Percentiles rank a stretch among this genome's conserved stretches.
Evolutionary conservation across 768 basidiomycete genomes (phyloP).

Genomic region (Mycena haematopus): DNA sequence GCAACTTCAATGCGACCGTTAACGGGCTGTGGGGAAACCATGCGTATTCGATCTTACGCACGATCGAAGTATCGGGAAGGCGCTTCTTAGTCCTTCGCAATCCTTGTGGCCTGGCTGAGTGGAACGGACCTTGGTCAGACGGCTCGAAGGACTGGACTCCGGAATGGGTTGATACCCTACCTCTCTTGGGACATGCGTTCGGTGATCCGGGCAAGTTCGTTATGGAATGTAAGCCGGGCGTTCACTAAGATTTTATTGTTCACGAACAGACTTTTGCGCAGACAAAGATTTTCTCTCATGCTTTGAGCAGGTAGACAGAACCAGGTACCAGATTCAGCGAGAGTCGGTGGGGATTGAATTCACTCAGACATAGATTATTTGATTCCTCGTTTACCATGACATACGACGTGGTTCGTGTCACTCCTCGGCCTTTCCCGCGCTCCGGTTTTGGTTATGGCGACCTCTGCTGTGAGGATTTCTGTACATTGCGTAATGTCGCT

Average conservation of each 20-base stretch:
- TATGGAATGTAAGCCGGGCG: constrained; percentile 35
- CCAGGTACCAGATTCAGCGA: constrained; percentile 12
- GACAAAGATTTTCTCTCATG: constrained; percentile 24
- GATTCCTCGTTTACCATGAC: constrained; percentile 25
- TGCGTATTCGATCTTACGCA: constrained; percentile 39
- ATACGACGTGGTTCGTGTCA: constrained; percentile 21
- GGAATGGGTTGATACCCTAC: constrained; percentile 37
- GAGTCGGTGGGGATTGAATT: not conserved
- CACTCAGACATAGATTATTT: constrained; percentile 14
- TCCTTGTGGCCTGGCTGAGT: constrained; percentile 39
- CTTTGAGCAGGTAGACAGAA: constrained; percentile 25
- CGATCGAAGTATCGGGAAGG: constrained; percentile 38
- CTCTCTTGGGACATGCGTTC: constrained; percentile 35
- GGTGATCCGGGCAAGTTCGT: constrained; percentile 41
- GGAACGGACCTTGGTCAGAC: constrained; percentile 40
- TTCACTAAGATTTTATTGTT: not conserved
- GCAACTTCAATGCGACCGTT: constrained; percentile 24
- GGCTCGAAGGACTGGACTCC: constrained; percentile 40
- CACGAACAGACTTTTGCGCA: not conserved
- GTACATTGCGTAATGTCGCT: not conserved
- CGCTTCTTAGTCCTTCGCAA: constrained; percentile 41
- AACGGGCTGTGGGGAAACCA: constrained; percentile 31
- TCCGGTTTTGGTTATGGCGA: constrained; percentile 26
- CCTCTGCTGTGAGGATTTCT: constrained; percentile 21
- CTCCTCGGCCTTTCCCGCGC: constrained; percentile 17